phyloP scores from a whole-genome alignment of 2,329 filamentous ascomycete genomes.

The Ceratocystis harringtonii region DNA sequence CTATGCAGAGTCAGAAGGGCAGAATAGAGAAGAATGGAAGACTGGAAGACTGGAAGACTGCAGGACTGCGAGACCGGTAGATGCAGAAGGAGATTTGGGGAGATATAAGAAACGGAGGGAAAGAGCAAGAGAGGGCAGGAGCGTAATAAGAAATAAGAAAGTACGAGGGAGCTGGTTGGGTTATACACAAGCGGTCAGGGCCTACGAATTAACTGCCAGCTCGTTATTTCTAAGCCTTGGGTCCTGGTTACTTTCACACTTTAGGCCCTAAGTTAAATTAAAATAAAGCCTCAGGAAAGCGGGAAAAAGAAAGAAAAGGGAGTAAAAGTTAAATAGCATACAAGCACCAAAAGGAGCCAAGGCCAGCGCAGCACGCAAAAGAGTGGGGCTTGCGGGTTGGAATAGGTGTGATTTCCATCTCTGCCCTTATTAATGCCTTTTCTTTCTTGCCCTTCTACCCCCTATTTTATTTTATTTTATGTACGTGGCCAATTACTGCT shows the following conservation, averaged over 20 bases:
- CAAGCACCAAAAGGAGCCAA: background rate
- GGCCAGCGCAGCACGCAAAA: background rate
- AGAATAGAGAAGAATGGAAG: background rate
- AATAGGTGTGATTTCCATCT: background rate
- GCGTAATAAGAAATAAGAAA: too few relatives aligned
- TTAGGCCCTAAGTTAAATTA: background rate
- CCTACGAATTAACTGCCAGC: too few relatives aligned
- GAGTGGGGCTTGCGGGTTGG: background rate
- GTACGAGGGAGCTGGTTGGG: too few relatives aligned
- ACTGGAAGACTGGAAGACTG: background rate
- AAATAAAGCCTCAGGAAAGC: background rate
- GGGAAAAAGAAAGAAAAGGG: background rate
- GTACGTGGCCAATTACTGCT: background rate
- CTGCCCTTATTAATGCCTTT: background rate
- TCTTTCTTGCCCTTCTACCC: background rate
- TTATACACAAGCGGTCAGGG: too few relatives aligned
- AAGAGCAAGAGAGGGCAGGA: too few relatives aligned
- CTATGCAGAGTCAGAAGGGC: background rate
- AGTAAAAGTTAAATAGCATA: background rate
- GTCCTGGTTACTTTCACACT: background rate
- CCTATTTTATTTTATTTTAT: background rate
- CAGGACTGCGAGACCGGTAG: too few relatives aligned
- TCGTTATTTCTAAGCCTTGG: background rate
- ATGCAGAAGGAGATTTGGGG: background rate
- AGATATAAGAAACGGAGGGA: background rate